Conservation (phyloP, 768 basidiomycete species). For the Boletus rubroflammeus region DNA sequence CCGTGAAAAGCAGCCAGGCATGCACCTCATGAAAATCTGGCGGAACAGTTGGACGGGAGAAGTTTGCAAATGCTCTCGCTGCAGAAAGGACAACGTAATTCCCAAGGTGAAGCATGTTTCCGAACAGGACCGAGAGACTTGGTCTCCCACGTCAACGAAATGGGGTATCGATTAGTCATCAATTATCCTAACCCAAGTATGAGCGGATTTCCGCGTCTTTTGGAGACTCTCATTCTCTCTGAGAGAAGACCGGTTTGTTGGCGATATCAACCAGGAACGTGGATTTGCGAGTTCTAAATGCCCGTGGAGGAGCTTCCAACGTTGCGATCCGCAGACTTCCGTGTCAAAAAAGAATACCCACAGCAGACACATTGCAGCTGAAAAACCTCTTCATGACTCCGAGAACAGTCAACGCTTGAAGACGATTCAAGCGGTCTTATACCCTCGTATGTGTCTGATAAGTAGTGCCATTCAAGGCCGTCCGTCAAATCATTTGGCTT, state of each 20-base stretch:
- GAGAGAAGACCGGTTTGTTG: constrained; percentile 4
- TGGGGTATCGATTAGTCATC: background rate
- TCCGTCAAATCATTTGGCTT: background rate
- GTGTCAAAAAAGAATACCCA: background rate
- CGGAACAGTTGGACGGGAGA: constrained; percentile 13
- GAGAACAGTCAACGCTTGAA: background rate
- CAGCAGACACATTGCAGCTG: background rate
- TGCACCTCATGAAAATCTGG: constrained; percentile 24
- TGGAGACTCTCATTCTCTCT: background rate
- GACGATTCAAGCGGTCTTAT: background rate
- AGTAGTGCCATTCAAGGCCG: background rate
- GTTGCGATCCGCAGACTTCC: constrained; percentile 3
- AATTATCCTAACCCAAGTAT: constrained; percentile 7
- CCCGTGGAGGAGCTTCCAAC: constrained; percentile 4
- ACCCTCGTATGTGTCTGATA: background rate
- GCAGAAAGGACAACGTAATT: constrained; percentile 9
- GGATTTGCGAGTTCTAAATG: constrained; percentile 2
- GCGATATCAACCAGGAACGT: constrained; percentile 11
- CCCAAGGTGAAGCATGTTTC: constrained; percentile 2
- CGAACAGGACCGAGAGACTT: background rate
- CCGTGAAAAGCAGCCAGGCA: constrained; percentile 7
- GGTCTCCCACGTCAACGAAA: constrained; percentile 14
- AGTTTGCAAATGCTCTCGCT: constrained; percentile 3
- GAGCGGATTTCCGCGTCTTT: background rate
- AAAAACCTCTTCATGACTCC: background rate